These are phyloP conservation scores for Vitis hybrid DNA, from an alignment of 177 flowering plant genomes.

Conservation along the genomic window DNA sequence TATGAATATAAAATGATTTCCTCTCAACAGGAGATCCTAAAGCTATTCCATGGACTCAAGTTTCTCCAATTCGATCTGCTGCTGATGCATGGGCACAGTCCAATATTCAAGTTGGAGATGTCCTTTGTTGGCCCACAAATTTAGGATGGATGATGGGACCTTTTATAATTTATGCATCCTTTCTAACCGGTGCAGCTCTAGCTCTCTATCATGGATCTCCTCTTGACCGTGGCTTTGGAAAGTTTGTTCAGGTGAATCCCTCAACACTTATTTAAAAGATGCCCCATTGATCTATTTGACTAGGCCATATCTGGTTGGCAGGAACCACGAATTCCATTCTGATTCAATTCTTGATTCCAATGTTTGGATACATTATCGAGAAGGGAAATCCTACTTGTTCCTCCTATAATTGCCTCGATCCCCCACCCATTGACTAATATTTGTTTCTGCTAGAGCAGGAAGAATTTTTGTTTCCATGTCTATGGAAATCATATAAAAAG, in stretches of 20 bases:
- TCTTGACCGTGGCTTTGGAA: slow-evolving; percentile 74
- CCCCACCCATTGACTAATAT: too few relatives aligned
- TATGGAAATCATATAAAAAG: too few relatives aligned
- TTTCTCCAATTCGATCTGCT: slow-evolving; percentile 73
- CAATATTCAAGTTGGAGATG: slow-evolving; percentile 60
- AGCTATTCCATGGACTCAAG: slow-evolving; percentile 96
- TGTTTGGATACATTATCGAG: too few relatives aligned
- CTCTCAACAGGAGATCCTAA: slow-evolving; percentile 78
- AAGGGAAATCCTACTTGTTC: too few relatives aligned
- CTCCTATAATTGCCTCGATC: too few relatives aligned
- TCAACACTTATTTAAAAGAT: background rate
- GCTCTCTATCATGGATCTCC: slow-evolving; percentile 95
- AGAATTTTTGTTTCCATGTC: too few relatives aligned
- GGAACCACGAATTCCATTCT: too few relatives aligned
- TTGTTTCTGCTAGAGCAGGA: too few relatives aligned
- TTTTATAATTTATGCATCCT: slow-evolving; percentile 55
- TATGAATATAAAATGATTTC: background rate
- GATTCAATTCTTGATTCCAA: too few relatives aligned
- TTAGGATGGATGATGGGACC: slow-evolving; percentile 99
- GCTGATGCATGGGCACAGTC: slow-evolving; percentile 73
- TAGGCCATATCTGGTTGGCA: too few relatives aligned
- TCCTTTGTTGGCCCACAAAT: slow-evolving; percentile 90
- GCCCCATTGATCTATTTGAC: too few relatives aligned
- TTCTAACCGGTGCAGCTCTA: slow-evolving; percentile 69
- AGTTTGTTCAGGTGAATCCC: slow-evolving; percentile 69